A percentile compares a stretch with the other conserved stretches of the same genome.
Evolutionary conservation across 179 eudicot species (phyloP).

Genomic region (Sideroxylon spinosum): DNA sequence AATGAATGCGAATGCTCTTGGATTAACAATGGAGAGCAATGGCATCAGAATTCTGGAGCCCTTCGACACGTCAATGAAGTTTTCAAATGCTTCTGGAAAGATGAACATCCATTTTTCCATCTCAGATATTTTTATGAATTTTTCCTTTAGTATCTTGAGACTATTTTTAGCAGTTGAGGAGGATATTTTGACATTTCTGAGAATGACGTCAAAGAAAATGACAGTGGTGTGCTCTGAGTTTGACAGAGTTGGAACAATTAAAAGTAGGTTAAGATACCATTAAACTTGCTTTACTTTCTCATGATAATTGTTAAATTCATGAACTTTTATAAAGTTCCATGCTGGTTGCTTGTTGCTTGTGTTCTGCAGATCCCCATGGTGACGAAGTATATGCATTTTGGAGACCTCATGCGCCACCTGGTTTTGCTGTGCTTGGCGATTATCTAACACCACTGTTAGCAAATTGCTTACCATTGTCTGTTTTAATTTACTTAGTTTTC

Average conservation of each 20-base stretch:
- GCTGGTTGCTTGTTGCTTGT: background rate
- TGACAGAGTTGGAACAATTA: slow-evolving; percentile 82
- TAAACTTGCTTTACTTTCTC: background rate
- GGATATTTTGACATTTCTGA: slow-evolving; percentile 71
- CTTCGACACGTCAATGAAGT: slow-evolving; percentile 80
- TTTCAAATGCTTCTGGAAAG: slow-evolving; percentile 74
- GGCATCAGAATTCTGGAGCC: slow-evolving; percentile 95
- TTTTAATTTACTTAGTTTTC: background rate
- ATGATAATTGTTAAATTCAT: slow-evolving; percentile 3
- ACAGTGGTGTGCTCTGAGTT: slow-evolving; percentile 87
- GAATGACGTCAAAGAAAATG: slow-evolving; percentile 77
- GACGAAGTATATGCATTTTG: slow-evolving; percentile 80
- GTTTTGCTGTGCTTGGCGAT: slow-evolving; percentile 96
- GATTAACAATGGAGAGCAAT: slow-evolving; percentile 91
- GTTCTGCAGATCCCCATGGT: slow-evolving; percentile 42
- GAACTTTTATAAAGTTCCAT: background rate
- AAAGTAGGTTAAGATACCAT: slow-evolving; percentile 41
- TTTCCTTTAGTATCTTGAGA: slow-evolving; percentile 87
- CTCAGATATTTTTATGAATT: slow-evolving; percentile 94
- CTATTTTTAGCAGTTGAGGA: slow-evolving; percentile 96
- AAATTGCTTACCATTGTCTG: slow-evolving; percentile 9
- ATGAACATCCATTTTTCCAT: slow-evolving; percentile 65
- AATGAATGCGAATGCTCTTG: slow-evolving; percentile 79
- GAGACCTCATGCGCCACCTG: slow-evolving; percentile 99
- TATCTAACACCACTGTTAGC: slow-evolving; percentile 88